Evolutionary conservation across 1,284 basidiomycete species (phyloP), one percentile per base, ranked within the genome.

Genomic region (Crucibulum cyathiforme): DNA sequence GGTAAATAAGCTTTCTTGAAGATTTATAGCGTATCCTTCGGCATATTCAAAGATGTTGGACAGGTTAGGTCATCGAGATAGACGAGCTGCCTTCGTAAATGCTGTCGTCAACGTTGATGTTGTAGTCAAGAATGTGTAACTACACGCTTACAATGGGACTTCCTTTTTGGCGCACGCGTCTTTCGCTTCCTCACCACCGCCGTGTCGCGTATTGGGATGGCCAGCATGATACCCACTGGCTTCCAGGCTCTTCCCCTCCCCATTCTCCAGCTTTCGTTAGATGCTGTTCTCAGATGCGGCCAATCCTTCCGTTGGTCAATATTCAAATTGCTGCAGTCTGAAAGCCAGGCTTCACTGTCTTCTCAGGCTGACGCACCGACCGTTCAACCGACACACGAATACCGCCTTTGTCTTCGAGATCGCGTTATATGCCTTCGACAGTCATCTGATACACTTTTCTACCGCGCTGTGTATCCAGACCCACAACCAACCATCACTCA

Each of bases 371-470:
- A 68, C 51, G 58, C 56, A 6, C 48, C 56, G n/a, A 34, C 49
- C 36, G 54, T 63, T 39, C 54, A 64, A 12, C 74, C 79, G 8
- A 72, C 80, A 13, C 77, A 86, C 37, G 92, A 94, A 74, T 93
- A 92, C 68, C 83, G 90, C 12, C 77, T 93, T 39, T 92, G 91
- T 72, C 78, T 94, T 36, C 82, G 80, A 56, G 93, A 94, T 67
- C 89, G 95, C 38, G 89, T 96, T 9, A 82, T 97, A 8, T 94
- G 93, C 71, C 82, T 96, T 15, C 85, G 91, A 54, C 95, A 96
- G 75, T 83, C 87, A 5, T 66, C 81, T 0, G 80, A 85, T n/a
- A 79, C 81, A 1, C 78, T 96, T 31, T 90, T 88, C 69, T 96
- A 93, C 72, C 86, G 88, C 36, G 81, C 92, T 13, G 72, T 90